Evolutionary conservation across 306 rosid species (phyloP), one percentile per base, ranked within the genome.

Genomic region (Pterocarpus santalinus): DNA sequence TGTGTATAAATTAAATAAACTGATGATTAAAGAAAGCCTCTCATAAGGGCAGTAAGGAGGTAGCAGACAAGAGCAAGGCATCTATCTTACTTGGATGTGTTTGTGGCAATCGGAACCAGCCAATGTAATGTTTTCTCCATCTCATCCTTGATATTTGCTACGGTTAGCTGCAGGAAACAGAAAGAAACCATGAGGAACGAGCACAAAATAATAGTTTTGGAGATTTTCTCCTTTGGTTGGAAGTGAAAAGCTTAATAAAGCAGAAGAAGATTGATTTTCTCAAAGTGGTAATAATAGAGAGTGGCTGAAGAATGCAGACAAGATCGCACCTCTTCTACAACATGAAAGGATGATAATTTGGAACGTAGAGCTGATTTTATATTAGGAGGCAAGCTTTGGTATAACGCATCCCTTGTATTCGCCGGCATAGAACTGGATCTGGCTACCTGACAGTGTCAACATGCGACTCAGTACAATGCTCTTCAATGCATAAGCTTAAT

Each of bases 61-160:
- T 79, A 78, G 73, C 65, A 39, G 80, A 69, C 46, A 68, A 80
- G 65, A 32, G 73, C 43, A 13, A 73, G 62, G 39, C 69, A 73
- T 83, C 91, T 86, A 73, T 83, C 91, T 86, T 89, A 93, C 97
- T 91, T 93, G 64, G 92, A 89, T 46, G 97, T 93, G 88, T 91
- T 91, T 69, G 97, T 84, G 66, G 97, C 92, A 69, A 90, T 63
- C 41, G 97, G 97, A 68, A 87, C 94, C 51, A 93, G 85, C 97
- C 97, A 93, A 49, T 82, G 82, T 81, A 93, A 71, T 55, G 94
- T 90, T 74, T 87, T 90, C 81, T 91, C 93, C 91, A 93, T 93
- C 87, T 90, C 97, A 17, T 87, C 88, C 86, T 89, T 93, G 43
- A 93, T 93, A 55, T 88, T 86, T 43, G 84, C 78, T 46, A 87